A percentile compares a stretch with the other conserved stretches of the same genome.
Evolutionary conservation across 2,329 filamentous ascomycete species (phyloP).

Genomic region (Blastomyces emzantsi): DNA sequence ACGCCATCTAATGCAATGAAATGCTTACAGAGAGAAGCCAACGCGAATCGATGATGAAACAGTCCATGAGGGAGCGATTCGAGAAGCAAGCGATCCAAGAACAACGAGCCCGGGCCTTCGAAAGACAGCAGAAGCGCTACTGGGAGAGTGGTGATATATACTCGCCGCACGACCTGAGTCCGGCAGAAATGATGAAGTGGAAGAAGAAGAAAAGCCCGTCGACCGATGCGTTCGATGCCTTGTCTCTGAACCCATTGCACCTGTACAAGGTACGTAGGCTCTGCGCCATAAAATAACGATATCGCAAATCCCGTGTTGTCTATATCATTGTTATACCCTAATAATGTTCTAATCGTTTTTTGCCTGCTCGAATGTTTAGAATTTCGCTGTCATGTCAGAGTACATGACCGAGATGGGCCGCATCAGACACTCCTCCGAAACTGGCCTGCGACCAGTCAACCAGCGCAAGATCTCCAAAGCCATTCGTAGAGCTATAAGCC

Average conservation of each 20-base stretch:
- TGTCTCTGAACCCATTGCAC: constrained; percentile 70
- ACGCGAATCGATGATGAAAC: constrained; percentile 6
- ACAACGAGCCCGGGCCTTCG: constrained; percentile 30
- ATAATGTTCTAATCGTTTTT: neutral
- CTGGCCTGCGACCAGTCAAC: constrained; percentile 76
- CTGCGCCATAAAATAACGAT: constrained; percentile 1
- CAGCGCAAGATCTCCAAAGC: constrained; percentile 92
- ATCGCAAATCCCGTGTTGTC: neutral
- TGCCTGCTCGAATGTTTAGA: constrained; percentile 45
- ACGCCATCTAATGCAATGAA: neutral
- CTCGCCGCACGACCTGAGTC: constrained; percentile 75
- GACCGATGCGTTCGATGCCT: constrained; percentile 66
- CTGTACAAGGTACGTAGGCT: constrained; percentile 66
- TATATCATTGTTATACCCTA: constrained; percentile 11
- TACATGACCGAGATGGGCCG: constrained; percentile 77
- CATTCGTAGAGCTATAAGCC: constrained; percentile 74
- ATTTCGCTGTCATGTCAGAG: constrained; percentile 84
- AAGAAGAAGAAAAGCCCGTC: constrained; percentile 47
- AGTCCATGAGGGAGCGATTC: constrained; percentile 14
- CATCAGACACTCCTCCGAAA: constrained; percentile 67
- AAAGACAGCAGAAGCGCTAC: constrained; percentile 47
- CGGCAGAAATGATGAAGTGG: constrained; percentile 75
- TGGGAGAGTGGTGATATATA: constrained; percentile 81
- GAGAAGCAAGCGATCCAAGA: constrained; percentile 30
- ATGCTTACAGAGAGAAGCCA: constrained; percentile 6